Evolutionary conservation across 75 land plant species (phyloP).

Genomic region (Azolla pinnata): DNA sequence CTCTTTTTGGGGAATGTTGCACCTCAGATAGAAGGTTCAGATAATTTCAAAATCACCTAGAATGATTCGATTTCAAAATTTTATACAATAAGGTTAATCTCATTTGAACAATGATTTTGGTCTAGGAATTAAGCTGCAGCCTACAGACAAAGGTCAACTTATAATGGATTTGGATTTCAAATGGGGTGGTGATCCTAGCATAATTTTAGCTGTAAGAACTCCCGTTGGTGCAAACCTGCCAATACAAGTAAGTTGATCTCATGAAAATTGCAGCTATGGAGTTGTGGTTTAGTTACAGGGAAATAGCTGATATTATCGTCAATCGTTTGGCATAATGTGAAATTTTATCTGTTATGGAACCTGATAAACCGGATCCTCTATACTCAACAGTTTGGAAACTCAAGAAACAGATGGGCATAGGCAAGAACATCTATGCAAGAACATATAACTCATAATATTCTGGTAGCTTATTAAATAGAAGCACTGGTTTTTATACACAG

Average conservation of each 20-base stretch:
- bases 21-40: slow-evolving; percentile 88
- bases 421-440: no score
- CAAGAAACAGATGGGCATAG: no score
- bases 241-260: slow-evolving; percentile 49
- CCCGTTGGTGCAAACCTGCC: slow-evolving; percentile 75
- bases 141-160: slow-evolving; percentile 69
- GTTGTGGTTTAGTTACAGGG: not conserved
- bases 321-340: no score
- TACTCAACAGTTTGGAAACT: no score
- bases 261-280: not conserved
- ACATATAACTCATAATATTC: no score
- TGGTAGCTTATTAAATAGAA: no score
- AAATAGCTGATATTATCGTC: no score
- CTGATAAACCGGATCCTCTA: no score
- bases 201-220: slow-evolving; percentile 67
- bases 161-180: slow-evolving; percentile 87
- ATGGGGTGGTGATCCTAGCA: slow-evolving; percentile 98
- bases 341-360: no score
- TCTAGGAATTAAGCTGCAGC: slow-evolving; percentile 91
- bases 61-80: slow-evolving; percentile 2
- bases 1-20: slow-evolving; percentile 77
- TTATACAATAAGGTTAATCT: not conserved
- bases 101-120: no score
- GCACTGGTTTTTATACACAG: no score
- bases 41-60: not conserved